Evolutionary conservation across 2,329 filamentous ascomycete genomes (phyloP).

Genomic region (Stachybotrys elegans): DNA sequence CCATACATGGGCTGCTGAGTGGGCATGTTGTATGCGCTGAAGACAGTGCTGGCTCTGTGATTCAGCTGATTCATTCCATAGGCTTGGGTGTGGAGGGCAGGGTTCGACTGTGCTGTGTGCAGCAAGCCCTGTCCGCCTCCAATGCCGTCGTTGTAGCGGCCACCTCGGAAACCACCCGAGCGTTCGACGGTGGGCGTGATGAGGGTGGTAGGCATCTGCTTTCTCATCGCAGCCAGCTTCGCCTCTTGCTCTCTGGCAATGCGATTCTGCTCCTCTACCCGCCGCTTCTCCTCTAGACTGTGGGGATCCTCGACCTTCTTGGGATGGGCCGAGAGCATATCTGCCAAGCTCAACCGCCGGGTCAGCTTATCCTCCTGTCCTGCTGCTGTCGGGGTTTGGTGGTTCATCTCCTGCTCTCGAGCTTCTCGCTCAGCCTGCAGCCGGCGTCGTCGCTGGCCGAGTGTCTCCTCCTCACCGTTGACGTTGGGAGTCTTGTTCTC

Average conservation of each 20-base stretch:
- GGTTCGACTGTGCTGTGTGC: conserved; percentile 19
- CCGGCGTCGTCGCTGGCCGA: conserved; percentile 70
- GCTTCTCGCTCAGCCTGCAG: conserved; percentile 67
- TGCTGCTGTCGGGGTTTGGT: conserved; percentile 16
- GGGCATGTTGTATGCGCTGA: conserved; percentile 23
- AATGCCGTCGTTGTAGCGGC: conserved; percentile 49
- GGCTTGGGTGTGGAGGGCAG: conserved; percentile 19
- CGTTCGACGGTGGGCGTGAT: conserved; percentile 22
- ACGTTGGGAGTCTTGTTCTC: conserved; percentile 34
- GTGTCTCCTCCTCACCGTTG: conserved; percentile 61
- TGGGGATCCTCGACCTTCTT: conserved; percentile 33
- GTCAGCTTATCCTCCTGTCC: conserved; percentile 14
- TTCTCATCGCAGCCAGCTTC: conserved; percentile 43
- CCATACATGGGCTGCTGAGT: conserved; percentile 18
- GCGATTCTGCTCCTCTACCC: conserved; percentile 34
- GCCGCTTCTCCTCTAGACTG: conserved; percentile 35
- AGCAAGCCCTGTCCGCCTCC: conserved; percentile 30
- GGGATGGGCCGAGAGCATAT: conserved; percentile 46
- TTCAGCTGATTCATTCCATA: conserved; percentile 16
- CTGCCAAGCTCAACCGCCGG: conserved; percentile 50
- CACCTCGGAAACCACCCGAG: conserved; percentile 44
- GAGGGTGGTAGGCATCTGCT: conserved; percentile 43
- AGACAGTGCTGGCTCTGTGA: conserved; percentile 24
- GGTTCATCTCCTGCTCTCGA: conserved; percentile 49
- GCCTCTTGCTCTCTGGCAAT: conserved; percentile 37